phyloP scores from a whole-genome alignment of 768 basidiomycete species.

The Podaxis sp. region DNA sequence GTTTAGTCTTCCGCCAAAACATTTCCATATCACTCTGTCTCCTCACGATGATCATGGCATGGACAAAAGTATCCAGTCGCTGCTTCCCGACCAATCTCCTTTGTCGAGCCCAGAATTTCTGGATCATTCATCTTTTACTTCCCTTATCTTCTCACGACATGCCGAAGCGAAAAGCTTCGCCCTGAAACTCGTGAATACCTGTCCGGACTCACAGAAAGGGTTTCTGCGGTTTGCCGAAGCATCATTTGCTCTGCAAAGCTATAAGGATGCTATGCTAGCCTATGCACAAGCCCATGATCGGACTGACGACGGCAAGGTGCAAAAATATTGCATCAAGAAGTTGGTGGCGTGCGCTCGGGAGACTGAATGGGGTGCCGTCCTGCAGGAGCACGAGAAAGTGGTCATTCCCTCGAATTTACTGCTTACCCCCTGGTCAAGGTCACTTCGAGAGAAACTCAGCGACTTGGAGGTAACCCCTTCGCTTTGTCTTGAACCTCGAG shows the following conservation, averaged over 20 bases:
- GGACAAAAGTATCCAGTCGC: slow-evolving; percentile 47
- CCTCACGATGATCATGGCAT: slow-evolving; percentile 39
- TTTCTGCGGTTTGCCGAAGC: slow-evolving; percentile 53
- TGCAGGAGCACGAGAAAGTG: slow-evolving; percentile 40
- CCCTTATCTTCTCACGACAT: slow-evolving; percentile 37
- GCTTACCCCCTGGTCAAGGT: slow-evolving; percentile 40
- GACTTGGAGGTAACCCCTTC: slow-evolving; percentile 34
- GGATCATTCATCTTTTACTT: slow-evolving; percentile 48
- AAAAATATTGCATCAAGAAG: slow-evolving; percentile 44
- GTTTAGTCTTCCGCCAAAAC: slow-evolving; percentile 47
- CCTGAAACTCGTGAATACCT: slow-evolving; percentile 28
- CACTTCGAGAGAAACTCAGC: slow-evolving; percentile 33
- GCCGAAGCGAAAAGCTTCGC: slow-evolving; percentile 33
- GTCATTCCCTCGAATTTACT: slow-evolving; percentile 38
- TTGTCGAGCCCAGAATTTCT: slow-evolving; percentile 30
- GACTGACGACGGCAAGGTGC: slow-evolving; percentile 34
- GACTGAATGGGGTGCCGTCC: slow-evolving; percentile 54
- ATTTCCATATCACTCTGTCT: slow-evolving; percentile 58
- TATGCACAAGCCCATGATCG: slow-evolving; percentile 49
- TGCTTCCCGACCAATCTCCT: slow-evolving; percentile 36
- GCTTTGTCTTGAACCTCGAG: slow-evolving; percentile 40
- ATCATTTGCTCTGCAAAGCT: slow-evolving; percentile 28
- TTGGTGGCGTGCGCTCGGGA: slow-evolving; percentile 41
- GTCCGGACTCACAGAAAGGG: slow-evolving; percentile 40
- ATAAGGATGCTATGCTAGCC: slow-evolving; percentile 56